Conservation (phyloP, 345 rosid genomes). For the Gossypium raimondii region DNA sequence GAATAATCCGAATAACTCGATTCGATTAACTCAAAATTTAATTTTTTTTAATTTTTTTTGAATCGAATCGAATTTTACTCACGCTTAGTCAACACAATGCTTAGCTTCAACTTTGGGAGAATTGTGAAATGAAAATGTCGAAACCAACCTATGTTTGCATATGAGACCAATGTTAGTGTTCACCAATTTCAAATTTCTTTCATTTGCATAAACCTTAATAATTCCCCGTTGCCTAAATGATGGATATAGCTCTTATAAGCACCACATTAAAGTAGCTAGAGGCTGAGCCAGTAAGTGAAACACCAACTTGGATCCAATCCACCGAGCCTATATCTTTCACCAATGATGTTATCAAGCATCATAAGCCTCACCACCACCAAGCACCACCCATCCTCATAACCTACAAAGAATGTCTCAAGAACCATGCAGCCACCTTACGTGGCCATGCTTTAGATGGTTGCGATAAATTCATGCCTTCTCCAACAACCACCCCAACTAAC, state of each 20-base stretch:
- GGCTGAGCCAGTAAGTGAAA: background rate
- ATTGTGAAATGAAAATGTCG: background rate
- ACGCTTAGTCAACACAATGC: background rate
- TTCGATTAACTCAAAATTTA: too few relatives aligned
- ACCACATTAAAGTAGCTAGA: background rate
- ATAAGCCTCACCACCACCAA: background rate
- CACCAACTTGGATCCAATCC: background rate
- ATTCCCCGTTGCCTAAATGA: too few relatives aligned
- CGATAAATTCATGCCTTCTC: background rate
- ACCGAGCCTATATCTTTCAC: background rate
- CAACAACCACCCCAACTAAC: background rate
- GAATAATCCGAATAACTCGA: too few relatives aligned
- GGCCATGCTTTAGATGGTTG: background rate
- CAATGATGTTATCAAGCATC: background rate
- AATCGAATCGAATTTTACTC: too few relatives aligned
- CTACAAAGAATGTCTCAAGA: background rate
- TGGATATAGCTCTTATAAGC: too few relatives aligned
- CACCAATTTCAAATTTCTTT: too few relatives aligned
- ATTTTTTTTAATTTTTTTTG: too few relatives aligned
- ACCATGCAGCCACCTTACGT: background rate
- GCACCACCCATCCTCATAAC: background rate
- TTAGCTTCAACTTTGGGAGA: background rate
- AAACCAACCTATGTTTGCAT: background rate
- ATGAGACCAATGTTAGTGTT: too few relatives aligned
- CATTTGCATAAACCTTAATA: too few relatives aligned